Base-by-base conservation (phyloP, 257 asterid genomes). In the Solanum microdontum region DNA sequence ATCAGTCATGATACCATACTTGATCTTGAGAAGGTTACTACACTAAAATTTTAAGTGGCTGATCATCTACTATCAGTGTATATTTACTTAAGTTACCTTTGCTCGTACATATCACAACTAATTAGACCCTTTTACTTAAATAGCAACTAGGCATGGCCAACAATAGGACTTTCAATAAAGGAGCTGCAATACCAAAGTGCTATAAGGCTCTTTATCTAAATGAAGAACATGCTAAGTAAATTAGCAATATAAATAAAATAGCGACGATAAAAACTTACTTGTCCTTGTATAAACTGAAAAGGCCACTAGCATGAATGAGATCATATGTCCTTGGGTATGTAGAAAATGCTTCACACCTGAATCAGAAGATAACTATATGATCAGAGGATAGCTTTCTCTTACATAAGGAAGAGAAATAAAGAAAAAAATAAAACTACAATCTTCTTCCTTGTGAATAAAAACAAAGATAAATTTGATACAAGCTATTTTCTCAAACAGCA, bases 291-390 rank as follows among this genome's bases (percentile, higher is more conserved):
- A 97, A 90, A 93, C 95, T 95, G 90, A 95, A 95, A 88, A 97
- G 90, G 83, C 98, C 96, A 88, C 89, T 93, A 86, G 99, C 99
- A 87, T 97, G 98, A 90, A 97, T 94, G 84, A 97, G 98, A 89
- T 97, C 98, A 34, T 97, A 97, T 26, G 99, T 97, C 90, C 99
- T 93, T 43, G 98, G 99, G 87, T 97, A 97, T 10, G 99, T 95
- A 11, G 99, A 95, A 93, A 97, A 97, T 85, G 91, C 99, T 90
- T 97, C 98, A 84, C 98, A 97, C 99, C 99, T 95, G 87, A 70
- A 48, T 48, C 85, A 82, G 21, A 82, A 82, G 43, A 48, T 2
- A 28, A 48, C 30, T 17, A 30, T 48, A 51, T 48, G 30, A 28
- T 82, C 28, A 82, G 70, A 48, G 0, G 70, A 82, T 17, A 82